Evolutionary conservation across 768 basidiomycete genomes (phyloP), one percentile per base, ranked within the genome.

Genomic region (Hygrocybe punicea): DNA sequence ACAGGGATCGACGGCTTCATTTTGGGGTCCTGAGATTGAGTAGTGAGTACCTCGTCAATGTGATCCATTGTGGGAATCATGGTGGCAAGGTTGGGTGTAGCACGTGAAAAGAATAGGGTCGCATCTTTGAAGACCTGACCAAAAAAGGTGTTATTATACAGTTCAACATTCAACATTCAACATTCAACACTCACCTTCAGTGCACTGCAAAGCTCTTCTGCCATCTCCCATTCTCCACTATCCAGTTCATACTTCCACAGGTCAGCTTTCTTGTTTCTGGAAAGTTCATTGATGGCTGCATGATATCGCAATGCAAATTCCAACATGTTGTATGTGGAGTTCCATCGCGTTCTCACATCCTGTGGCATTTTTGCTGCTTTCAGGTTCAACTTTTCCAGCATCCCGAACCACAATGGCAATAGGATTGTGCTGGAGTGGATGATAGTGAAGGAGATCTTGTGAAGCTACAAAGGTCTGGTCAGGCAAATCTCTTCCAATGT

Each of bases 261-360:
- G 8, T 53, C 57, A 19, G 53, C 29, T 1, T 49, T 36, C 8
- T 51, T 25, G 36, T 63, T 45, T 24, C 51, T 58, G 2, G 61
- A 65, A 5, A 73, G 36, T 16, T 17, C 25, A 52, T 70, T 61
- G 23, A 75, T 45, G 0, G 60, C 71, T 2, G 6, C 29, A 6
- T 63, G 54, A 57, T 76, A 72, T 10, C 62, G 24, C 5, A 70
- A 3, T 0, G 69, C 70, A 56, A 72, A 65, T 1, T 60, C 16
- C 0, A 73, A 53, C 73, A 76, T 73, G 47, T 73, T 59, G 48
- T 58, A 75, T 2, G 66, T 69, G 0, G 68, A 75, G 51, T 75
- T 76, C 75, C 72, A 76, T 1, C 68, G 56, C 0, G 71, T 76
- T 0, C 35, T 19, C 1, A 76, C 71, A 51, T 76, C 70, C 0